Evolutionary conservation across 1,139 yeast species (phyloP), one percentile per base, ranked within the genome.

Genomic region (Debaryomycetaceae sp.): DNA sequence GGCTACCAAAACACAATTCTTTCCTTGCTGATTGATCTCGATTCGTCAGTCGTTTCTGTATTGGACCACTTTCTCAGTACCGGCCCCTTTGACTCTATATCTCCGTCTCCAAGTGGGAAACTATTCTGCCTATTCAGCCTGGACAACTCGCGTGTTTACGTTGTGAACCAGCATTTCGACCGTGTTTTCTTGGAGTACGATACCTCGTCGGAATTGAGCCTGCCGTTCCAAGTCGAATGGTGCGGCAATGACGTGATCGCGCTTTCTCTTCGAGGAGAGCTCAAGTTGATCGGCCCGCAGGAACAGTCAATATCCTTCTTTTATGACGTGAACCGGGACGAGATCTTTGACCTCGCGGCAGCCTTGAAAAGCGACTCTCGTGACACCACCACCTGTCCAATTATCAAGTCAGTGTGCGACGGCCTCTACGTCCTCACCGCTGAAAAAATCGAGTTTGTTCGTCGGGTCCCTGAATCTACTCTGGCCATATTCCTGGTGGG

Each of bases 171-270:
- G 8, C 58, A 62, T 29, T 73, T 77, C 37, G 60, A 64, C 32
- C 64, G 63, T 26, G 60, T 66, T 3, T 51, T 78, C n/a, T 55
- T 74, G 22, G 77, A 73, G 31, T 69, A 70, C 32, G 63, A 62
- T 32, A 50, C 60, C 1, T 45, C 58, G 15, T 54, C 49, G 34
- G 65, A 56, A 36, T 50, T 62, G 25, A 38, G 54, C 27, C 14
- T 63, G 44, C 51, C 64, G 1, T 45, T 51, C 23, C 69, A 69
- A 37, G 55, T 83, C 10, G 67, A 65, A 35, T 87, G 96, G 96
- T 82, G 95, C 51, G 85, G 90, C 0, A 76, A 78, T 40, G 95
- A 85, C 55, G 85, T 92, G 1, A 74, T 86, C 1, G 76, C 75
- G 0, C 26, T 73, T 20, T 58, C 76, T 0, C 63, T 69, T 34